These are phyloP conservation scores for Aspergillus phoenicis DNA, from an alignment of 2,329 filamentous ascomycete genomes.

Conservation along the genomic window DNA sequence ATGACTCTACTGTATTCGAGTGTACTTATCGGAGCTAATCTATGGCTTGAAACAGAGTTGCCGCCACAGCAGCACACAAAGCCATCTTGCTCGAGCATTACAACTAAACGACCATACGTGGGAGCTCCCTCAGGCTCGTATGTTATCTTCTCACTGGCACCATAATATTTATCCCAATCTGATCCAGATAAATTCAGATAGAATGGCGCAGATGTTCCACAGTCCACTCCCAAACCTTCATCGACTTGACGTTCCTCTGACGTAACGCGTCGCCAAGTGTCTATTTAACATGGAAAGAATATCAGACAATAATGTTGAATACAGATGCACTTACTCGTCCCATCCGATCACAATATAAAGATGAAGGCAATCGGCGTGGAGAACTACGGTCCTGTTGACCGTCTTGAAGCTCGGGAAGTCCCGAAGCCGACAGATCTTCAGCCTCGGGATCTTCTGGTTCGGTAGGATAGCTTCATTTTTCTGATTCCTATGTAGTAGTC, in stretches of 20 bases:
- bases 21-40: no score
- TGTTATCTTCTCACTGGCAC: no score
- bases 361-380: slow-evolving; percentile 19
- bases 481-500: not conserved
- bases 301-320: not conserved
- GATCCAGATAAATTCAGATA: no score
- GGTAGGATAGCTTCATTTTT: slow-evolving; percentile 21
- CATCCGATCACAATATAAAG: not conserved
- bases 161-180: no score
- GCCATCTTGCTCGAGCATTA: no score
- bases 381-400: slow-evolving; percentile 22
- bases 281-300: not conserved
- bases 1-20: no score
- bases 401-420: slow-evolving; percentile 18
- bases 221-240: not conserved
- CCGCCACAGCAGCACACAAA: no score
- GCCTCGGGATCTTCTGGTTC: slow-evolving; percentile 41
- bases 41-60: no score
- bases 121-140: no score
- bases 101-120: no score
- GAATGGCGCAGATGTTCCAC: not conserved
- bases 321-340: not conserved
- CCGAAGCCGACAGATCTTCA: slow-evolving; percentile 31
- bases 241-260: not conserved
- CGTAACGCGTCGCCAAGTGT: not conserved